phyloP scores from a whole-genome alignment of 1,139 yeast species.

The Casaregolazyma lundiana region DNA sequence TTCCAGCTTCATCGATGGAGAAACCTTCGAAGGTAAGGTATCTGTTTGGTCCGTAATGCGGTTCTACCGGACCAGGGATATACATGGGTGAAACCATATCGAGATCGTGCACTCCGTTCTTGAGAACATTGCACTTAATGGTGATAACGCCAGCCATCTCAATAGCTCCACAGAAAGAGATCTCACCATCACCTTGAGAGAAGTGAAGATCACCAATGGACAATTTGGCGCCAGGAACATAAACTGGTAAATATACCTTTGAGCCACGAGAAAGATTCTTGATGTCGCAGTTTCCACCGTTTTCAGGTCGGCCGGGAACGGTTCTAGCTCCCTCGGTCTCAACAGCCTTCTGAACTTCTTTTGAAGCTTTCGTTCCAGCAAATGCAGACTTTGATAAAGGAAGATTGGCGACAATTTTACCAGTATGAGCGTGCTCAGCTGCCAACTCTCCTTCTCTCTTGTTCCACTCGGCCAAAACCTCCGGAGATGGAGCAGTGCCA shows the following conservation, averaged over 20 bases:
- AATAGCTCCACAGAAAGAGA: conserved; percentile 50
- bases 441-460: conserved; percentile 36
- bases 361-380: conserved; percentile 37
- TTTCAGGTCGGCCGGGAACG: conserved; percentile 49
- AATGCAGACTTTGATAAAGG: conserved; percentile 39
- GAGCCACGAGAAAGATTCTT: conserved; percentile 47
- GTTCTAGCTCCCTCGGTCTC: conserved; percentile 46
- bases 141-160: conserved; percentile 50
- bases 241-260: conserved; percentile 44
- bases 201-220: conserved; percentile 49
- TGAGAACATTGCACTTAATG: conserved; percentile 38
- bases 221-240: conserved; percentile 45
- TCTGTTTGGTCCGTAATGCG: conserved; percentile 44
- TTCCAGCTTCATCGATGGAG: conserved; percentile 44
- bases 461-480: conserved; percentile 43
- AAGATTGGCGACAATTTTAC: conserved; percentile 39
- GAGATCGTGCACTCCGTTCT: conserved; percentile 40
- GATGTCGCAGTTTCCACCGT: conserved; percentile 52
- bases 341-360: conserved; percentile 31
- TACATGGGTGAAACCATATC: conserved; percentile 44
- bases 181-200: conserved; percentile 52
- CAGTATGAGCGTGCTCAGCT: conserved; percentile 15
- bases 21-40: conserved; percentile 51
- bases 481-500: conserved; percentile 46
- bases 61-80: conserved; percentile 46